Base-by-base conservation (phyloP, 305 asterid genomes). In the Fraxinus nigra region DNA sequence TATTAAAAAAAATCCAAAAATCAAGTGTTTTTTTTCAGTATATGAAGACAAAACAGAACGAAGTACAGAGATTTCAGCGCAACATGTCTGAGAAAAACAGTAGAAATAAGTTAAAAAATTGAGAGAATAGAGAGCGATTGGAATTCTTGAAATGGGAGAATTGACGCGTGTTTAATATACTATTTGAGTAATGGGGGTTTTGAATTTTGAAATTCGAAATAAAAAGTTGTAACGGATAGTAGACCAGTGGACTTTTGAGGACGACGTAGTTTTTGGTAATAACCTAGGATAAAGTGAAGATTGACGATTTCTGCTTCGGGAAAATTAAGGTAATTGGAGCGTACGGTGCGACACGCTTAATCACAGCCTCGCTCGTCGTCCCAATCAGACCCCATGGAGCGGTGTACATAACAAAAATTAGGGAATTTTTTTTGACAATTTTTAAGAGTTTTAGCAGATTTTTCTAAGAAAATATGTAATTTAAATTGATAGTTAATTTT, bases 181-280 rank as follows among this genome's bases (percentile, higher is more conserved):
- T 28, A 5, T 24, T n/a, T 24, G 70, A 40, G 65, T 75, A 5
- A 5, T 6, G 26, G 3, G 76, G 18, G 72, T n/a, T 82, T 82
- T 84, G 78, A 84, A 88, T 32, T 88, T 88, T 84, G 72, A 86
- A 88, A 79, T 54, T 82, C 77, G 78, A 79, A 85, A 78, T 9
- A 46, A 13, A 75, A 69, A 72, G 82, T 6, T 48, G 79, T 67
- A 85, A 85, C 87, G 87, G 87, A 78, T 85, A 85, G 86, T 80
- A 65, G 35, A 24, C 72, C 1, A 65, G 18, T 65, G 35, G 73
- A 11, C 34, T 9, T 26, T 10, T 0, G 7, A 7, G n/a, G 5
- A 70, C 81, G 85, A 22, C 76, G 48, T 67, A 7, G 79, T 63
- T 81, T 76, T 56, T 3, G 32, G 0, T 37, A 61, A 14, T 78